Conservation (phyloP, 805 yeast species). For the Metschnikowia matae region DNA sequence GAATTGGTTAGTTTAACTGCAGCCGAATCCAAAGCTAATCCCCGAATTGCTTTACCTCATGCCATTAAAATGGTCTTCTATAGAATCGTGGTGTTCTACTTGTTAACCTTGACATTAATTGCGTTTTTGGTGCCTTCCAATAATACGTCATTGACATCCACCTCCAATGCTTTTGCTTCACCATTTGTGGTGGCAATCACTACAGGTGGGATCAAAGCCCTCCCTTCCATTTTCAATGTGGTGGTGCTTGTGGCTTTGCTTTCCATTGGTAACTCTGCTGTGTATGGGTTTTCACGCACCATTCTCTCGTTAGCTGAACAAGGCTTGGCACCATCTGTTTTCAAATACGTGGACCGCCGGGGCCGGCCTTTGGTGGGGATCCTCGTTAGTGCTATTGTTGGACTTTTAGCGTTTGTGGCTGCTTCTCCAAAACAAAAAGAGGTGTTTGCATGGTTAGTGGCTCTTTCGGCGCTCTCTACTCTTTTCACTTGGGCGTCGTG, state of each 20-base stretch:
- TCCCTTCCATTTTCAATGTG: constrained; percentile 42
- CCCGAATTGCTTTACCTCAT: constrained; percentile 36
- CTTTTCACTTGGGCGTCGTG: constrained; percentile 42
- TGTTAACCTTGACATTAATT: constrained; percentile 38
- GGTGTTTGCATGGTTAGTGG: constrained; percentile 40
- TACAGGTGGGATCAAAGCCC: constrained; percentile 37
- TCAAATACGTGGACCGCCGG: constrained; percentile 33
- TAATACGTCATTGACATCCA: constrained; percentile 22
- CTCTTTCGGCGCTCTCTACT: constrained; percentile 40
- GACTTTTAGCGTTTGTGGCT: constrained; percentile 37
- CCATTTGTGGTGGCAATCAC: constrained; percentile 43
- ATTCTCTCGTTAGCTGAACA: constrained; percentile 38
- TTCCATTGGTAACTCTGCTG: constrained; percentile 42
- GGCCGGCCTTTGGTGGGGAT: constrained; percentile 42
- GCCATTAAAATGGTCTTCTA: constrained; percentile 43
- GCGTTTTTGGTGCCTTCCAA: constrained; percentile 38
- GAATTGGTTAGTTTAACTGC: constrained; percentile 40
- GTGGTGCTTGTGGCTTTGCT: constrained; percentile 38
- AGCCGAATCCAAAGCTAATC: constrained; percentile 33
- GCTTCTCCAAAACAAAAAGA: constrained; percentile 35
- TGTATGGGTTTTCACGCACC: constrained; percentile 42
- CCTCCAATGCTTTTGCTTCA: constrained; percentile 33
- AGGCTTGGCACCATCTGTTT: constrained; percentile 35
- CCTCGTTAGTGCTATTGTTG: constrained; percentile 29
- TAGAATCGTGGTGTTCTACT: constrained; percentile 38